Conservation (phyloP, 139 green algal genomes). For the Coelastrella sp. region DNA sequence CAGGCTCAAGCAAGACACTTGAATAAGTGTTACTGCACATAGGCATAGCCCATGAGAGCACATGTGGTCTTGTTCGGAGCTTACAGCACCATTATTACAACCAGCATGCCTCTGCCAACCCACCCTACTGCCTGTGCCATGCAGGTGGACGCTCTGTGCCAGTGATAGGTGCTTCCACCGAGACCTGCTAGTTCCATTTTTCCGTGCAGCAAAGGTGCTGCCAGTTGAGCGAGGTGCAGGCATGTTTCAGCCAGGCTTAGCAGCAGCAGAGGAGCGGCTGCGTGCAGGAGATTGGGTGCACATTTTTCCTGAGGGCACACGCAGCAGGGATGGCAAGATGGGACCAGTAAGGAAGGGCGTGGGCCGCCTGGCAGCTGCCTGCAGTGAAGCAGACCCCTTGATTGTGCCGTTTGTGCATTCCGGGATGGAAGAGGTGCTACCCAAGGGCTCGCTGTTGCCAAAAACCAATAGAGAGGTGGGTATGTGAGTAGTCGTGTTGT, state of each 20-base stretch:
- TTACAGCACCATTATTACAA: too few relatives aligned
- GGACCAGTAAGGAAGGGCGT: slow-evolving; percentile 79
- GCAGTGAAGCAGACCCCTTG: slow-evolving; percentile 62
- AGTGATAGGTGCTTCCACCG: slow-evolving; percentile 93
- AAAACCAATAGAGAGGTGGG: slow-evolving; percentile 60
- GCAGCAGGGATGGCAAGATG: slow-evolving; percentile 74
- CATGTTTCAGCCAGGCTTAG: slow-evolving; percentile 83
- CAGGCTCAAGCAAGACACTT: too few relatives aligned
- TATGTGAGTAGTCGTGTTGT: background rate
- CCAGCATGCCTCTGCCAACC: background rate
- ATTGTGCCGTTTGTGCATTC: slow-evolving; percentile 90
- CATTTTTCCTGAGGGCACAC: slow-evolving; percentile 94
- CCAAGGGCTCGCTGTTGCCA: slow-evolving; percentile 74
- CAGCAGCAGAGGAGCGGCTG: slow-evolving; percentile 72
- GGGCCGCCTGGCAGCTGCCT: slow-evolving; percentile 75
- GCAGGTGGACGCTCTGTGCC: slow-evolving; percentile 92
- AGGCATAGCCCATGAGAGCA: too few relatives aligned
- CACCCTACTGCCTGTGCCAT: background rate
- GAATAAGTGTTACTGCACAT: too few relatives aligned
- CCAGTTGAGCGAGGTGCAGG: slow-evolving; percentile 89
- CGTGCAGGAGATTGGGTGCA: slow-evolving; percentile 90
- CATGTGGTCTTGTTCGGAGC: too few relatives aligned
- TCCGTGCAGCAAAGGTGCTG: slow-evolving; percentile 86
- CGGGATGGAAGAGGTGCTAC: slow-evolving; percentile 88
- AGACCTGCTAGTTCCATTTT: slow-evolving; percentile 73